Evolutionary conservation across 768 basidiomycete genomes (phyloP).

Genomic region (Cantharellus cinnabarinus): DNA sequence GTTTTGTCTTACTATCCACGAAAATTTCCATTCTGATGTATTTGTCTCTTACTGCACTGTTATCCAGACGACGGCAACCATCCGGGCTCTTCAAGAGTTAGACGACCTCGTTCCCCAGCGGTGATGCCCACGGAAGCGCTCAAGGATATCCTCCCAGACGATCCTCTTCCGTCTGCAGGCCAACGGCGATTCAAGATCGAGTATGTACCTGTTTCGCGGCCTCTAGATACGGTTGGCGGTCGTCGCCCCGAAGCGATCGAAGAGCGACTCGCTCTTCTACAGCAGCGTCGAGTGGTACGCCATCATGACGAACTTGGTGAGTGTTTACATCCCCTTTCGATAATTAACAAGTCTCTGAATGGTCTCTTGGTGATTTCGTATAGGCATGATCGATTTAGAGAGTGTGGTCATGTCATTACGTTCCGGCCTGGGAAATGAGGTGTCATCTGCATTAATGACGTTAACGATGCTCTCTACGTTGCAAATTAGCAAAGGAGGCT

Average conservation of each 20-base stretch:
- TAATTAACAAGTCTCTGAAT: neutral
- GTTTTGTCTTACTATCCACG: neutral
- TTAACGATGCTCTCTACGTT: conserved; percentile 64
- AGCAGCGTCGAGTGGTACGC: conserved; percentile 34
- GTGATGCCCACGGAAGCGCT: neutral
- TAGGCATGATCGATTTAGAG: conserved; percentile 44
- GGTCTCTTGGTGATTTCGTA: neutral
- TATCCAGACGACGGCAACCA: neutral
- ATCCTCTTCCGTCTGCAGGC: conserved; percentile 26
- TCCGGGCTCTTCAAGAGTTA: neutral
- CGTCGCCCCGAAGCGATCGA: conserved; percentile 54
- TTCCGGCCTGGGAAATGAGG: conserved; percentile 61
- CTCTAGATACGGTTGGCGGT: conserved; percentile 58
- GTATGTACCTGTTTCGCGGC: conserved; percentile 64
- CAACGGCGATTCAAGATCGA: conserved; percentile 56
- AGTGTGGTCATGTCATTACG: conserved; percentile 85
- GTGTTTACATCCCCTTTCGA: conserved; percentile 17
- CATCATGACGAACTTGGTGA: conserved; percentile 72
- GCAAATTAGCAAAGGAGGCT: conserved; percentile 36
- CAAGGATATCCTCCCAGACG: neutral
- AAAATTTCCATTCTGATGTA: too few relatives aligned
- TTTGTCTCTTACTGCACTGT: neutral
- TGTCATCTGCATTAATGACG: conserved; percentile 79
- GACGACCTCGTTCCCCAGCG: neutral
- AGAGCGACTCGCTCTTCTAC: conserved; percentile 31